Percentiles rank a stretch among this genome's conserved stretches.
Conservation (phyloP, 148 eudicot species). For the Silene latifolia region DNA sequence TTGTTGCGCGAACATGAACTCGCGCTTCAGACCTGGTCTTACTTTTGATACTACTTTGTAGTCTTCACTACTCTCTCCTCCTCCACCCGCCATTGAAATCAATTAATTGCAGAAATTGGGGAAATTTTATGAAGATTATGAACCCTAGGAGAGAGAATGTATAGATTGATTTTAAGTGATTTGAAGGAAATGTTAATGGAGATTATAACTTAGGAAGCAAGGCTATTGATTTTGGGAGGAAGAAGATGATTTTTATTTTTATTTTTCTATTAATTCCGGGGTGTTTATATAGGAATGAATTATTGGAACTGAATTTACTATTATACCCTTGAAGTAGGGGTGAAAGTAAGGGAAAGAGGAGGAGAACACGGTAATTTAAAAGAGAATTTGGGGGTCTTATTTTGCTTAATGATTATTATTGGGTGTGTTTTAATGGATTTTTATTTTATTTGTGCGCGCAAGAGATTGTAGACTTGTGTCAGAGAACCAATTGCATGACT, state of each 20-base stretch:
- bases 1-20: conserved; percentile 46
- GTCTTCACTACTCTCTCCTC: conserved; percentile 27
- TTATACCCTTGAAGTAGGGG: neutral
- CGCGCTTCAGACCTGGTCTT: conserved; percentile 35
- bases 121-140: neutral
- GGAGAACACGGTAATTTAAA: neutral
- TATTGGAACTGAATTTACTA: neutral
- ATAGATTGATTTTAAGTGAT: neutral
- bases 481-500: too few relatives aligned
- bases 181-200: neutral
- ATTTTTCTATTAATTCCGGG: neutral
- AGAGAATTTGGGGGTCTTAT: neutral
- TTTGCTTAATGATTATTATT: neutral
- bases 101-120: neutral
- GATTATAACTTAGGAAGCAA: neutral
- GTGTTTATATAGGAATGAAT: neutral
- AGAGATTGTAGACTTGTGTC: too few relatives aligned
- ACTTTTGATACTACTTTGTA: conserved; percentile 42
- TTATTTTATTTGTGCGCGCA: too few relatives aligned
- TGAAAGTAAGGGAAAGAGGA: neutral
- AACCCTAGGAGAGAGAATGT: conserved; percentile 6
- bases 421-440: neutral
- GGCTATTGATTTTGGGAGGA: neutral
- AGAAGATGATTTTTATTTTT: neutral
- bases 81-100: conserved; percentile 32